A percentile compares a stretch with the other conserved stretches of the same genome.
These are phyloP conservation scores for Logfia minima DNA, from an alignment of 129 eudicot genomes.

Conservation along the genomic window DNA sequence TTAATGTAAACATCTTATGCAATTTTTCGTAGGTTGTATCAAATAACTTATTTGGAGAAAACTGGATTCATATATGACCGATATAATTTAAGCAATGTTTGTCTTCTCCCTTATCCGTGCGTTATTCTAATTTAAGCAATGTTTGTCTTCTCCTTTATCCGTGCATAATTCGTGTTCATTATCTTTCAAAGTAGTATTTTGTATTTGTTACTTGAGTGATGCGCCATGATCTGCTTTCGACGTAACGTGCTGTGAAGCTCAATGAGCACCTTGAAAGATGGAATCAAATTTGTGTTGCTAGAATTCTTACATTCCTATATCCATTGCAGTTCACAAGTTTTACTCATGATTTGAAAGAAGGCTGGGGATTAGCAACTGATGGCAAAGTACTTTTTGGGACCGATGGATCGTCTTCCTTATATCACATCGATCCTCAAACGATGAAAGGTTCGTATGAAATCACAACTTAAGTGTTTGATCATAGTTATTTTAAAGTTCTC, in stretches of 20 bases:
- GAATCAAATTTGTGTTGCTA: neutral
- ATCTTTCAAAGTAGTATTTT: neutral
- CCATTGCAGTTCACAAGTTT: conserved; percentile 52
- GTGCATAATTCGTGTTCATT: conserved; percentile 4
- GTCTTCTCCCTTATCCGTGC: conserved; percentile 37
- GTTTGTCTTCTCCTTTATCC: conserved; percentile 50
- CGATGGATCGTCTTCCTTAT: conserved; percentile 77
- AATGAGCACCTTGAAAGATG: neutral
- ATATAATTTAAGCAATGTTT: conserved; percentile 63
- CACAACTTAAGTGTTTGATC: too few species aligned
- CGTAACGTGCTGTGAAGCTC: neutral
- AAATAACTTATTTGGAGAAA: conserved; percentile 64
- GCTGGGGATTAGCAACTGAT: conserved; percentile 96
- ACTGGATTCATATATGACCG: conserved; percentile 77
- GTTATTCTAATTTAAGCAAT: conserved; percentile 64
- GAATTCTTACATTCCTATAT: neutral
- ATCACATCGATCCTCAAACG: conserved; percentile 60
- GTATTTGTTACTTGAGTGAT: neutral
- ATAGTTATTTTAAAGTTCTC: too few species aligned
- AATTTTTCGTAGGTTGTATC: conserved; percentile 72
- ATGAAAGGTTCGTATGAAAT: conserved; percentile 49
- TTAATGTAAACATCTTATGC: too few species aligned
- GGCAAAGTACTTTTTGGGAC: conserved; percentile 71
- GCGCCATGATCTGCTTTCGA: neutral
- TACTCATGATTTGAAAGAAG: conserved; percentile 70